Percentiles rank a stretch among this genome's conserved stretches.
Evolutionary conservation across 768 basidiomycete genomes (phyloP).

Genomic region (Lactarius vividus): DNA sequence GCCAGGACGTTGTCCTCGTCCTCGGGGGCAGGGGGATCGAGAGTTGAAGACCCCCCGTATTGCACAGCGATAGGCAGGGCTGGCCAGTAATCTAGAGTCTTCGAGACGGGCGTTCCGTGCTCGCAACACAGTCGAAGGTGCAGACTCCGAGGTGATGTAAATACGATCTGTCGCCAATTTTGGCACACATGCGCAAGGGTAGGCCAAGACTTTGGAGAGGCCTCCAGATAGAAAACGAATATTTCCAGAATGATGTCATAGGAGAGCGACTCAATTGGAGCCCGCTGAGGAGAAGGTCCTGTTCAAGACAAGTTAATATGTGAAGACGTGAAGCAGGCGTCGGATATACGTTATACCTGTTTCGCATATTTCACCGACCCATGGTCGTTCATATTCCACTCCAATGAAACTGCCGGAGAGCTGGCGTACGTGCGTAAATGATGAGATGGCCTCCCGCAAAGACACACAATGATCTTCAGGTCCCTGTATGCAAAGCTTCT

Average conservation of each 20-base stretch:
- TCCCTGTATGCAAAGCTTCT: background rate
- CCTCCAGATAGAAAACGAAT: background rate
- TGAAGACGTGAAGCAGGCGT: background rate
- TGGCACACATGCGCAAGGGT: background rate
- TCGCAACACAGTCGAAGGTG: background rate
- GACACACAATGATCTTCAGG: background rate
- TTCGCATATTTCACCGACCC: background rate
- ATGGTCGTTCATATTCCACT: background rate
- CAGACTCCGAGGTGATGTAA: background rate
- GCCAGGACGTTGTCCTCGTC: background rate
- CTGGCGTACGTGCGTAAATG: background rate
- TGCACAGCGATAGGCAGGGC: too few species aligned
- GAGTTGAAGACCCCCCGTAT: too few species aligned
- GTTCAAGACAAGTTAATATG: background rate
- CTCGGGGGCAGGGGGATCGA: background rate
- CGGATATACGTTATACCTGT: background rate
- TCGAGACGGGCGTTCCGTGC: too few species aligned
- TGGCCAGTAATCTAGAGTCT: too few species aligned
- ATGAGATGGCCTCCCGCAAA: background rate
- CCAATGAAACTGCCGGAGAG: background rate
- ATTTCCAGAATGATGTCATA: background rate
- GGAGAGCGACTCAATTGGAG: background rate
- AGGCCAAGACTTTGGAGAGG: background rate
- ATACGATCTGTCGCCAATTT: background rate
- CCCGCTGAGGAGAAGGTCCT: background rate